Evolutionary conservation across 78 protist species (phyloP).

Genomic region (Dictyostelium purpureum): DNA sequence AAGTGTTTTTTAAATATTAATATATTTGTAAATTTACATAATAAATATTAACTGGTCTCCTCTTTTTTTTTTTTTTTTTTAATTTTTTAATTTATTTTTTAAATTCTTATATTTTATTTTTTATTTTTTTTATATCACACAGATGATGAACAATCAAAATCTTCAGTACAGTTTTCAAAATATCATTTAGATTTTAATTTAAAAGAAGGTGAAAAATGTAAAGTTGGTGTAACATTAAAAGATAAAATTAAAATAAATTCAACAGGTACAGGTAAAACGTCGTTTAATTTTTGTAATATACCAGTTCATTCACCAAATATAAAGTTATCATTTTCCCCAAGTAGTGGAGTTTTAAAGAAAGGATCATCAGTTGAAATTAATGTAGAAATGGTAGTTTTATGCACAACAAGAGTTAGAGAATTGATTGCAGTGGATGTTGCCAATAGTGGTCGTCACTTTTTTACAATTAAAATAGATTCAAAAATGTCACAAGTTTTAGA

Average conservation of each 20-base stretch:
- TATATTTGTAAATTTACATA: background rate
- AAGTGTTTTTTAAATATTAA: background rate
- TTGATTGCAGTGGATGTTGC: constrained; percentile 50
- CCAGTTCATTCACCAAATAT: constrained; percentile 27
- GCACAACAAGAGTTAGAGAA: constrained; percentile 62
- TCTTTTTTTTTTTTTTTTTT: background rate
- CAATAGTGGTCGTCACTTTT: constrained; percentile 10
- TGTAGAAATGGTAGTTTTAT: constrained; percentile 59
- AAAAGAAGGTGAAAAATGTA: constrained; percentile 74
- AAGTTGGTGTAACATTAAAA: constrained; percentile 67
- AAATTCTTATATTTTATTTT: background rate
- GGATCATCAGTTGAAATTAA: background rate
- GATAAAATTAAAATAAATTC: constrained; percentile 38
- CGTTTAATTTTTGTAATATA: constrained; percentile 28
- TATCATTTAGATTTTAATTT: constrained; percentile 71
- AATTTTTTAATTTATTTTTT: background rate
- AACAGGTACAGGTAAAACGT: constrained; percentile 5
- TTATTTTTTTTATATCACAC: background rate
- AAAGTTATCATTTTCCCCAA: constrained; percentile 35
- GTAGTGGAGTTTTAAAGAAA: constrained; percentile 27
- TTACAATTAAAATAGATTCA: constrained; percentile 54
- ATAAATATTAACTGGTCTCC: background rate
- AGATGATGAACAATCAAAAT: constrained; percentile 28
- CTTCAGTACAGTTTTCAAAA: constrained; percentile 44
- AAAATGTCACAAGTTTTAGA: constrained; percentile 75